Conservation (phyloP, 805 yeast species). For the Diddensiella santjacobensis region DNA sequence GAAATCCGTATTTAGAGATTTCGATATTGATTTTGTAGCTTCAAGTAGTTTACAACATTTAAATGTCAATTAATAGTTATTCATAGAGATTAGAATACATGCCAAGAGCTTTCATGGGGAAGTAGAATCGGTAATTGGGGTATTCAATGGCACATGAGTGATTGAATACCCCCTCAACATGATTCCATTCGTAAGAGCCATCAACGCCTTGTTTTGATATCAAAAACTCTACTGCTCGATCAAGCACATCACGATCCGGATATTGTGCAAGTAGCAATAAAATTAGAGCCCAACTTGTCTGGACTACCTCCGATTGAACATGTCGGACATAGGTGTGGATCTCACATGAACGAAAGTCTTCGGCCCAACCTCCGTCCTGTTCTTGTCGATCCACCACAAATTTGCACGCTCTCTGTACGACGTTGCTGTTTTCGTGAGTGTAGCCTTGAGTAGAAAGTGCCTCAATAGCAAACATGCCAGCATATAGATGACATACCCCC, state of each 20-base stretch:
- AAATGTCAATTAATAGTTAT: no score
- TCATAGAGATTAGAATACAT: slow-evolving; percentile 41
- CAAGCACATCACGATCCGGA: slow-evolving; percentile 63
- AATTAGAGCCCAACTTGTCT: slow-evolving; percentile 89
- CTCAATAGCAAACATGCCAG: slow-evolving; percentile 96
- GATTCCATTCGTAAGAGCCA: slow-evolving; percentile 86
- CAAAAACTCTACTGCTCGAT: slow-evolving; percentile 57
- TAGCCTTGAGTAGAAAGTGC: slow-evolving; percentile 73
- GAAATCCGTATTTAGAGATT: no score
- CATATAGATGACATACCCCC: slow-evolving; percentile 96
- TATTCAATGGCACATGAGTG: slow-evolving; percentile 93
- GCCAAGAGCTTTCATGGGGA: slow-evolving; percentile 92
- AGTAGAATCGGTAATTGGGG: slow-evolving; percentile 85
- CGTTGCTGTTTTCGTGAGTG: slow-evolving; percentile 55
- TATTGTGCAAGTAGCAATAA: slow-evolving; percentile 77
- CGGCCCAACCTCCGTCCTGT: slow-evolving; percentile 97
- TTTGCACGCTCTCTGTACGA: slow-evolving; percentile 76
- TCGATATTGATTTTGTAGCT: no score
- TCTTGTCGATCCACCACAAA: slow-evolving; percentile 73
- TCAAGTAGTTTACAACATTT: no score
- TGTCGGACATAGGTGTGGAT: slow-evolving; percentile 69
- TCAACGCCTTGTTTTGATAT: slow-evolving; percentile 61
- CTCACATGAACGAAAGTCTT: slow-evolving; percentile 86
- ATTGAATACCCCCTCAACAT: slow-evolving; percentile 92
- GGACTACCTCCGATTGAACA: slow-evolving; percentile 66